These are phyloP conservation scores for Psidium guajava DNA, from an alignment of 345 rosid species.

Conservation along the genomic window DNA sequence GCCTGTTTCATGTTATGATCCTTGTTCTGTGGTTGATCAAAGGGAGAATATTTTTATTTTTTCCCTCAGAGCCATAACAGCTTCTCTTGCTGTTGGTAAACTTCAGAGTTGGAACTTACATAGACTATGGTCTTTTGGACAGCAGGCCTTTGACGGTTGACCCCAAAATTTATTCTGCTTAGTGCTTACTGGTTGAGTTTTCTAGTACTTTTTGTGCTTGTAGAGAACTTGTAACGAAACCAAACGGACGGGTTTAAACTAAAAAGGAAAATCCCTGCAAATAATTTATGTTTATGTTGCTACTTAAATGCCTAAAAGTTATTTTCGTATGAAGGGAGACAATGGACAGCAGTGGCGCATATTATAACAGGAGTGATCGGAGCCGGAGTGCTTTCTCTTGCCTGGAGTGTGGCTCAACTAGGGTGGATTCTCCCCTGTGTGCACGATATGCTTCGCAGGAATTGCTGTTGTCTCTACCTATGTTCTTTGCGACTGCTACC, in stretches of 20 bases:
- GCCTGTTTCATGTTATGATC: not conserved
- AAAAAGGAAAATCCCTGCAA: not conserved
- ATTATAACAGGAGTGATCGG: conserved; percentile 75
- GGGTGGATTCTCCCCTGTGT: conserved; percentile 63
- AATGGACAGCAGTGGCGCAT: conserved; percentile 44
- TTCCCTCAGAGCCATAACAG: not conserved
- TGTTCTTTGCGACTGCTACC: conserved; percentile 45
- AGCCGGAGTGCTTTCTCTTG: conserved; percentile 69
- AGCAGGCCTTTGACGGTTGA: not conserved
- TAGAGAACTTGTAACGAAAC: not conserved
- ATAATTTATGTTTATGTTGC: not conserved
- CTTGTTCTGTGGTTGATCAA: not conserved
- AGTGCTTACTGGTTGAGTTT: not conserved
- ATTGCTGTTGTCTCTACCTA: conserved; percentile 28
- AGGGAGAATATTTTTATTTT: not conserved
- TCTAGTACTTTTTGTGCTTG: not conserved
- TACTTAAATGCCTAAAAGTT: not conserved
- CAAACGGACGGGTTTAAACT: not conserved
- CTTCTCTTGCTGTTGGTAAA: not conserved
- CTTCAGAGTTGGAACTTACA: not conserved
- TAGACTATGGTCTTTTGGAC: not conserved
- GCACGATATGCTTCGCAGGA: conserved; percentile 33
- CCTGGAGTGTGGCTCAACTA: conserved; percentile 60
- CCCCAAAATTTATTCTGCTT: not conserved
- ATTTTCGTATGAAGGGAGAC: not conserved